Evolutionary conservation across 441 rosid species (phyloP).

Genomic region (Populus trichocarpa): DNA sequence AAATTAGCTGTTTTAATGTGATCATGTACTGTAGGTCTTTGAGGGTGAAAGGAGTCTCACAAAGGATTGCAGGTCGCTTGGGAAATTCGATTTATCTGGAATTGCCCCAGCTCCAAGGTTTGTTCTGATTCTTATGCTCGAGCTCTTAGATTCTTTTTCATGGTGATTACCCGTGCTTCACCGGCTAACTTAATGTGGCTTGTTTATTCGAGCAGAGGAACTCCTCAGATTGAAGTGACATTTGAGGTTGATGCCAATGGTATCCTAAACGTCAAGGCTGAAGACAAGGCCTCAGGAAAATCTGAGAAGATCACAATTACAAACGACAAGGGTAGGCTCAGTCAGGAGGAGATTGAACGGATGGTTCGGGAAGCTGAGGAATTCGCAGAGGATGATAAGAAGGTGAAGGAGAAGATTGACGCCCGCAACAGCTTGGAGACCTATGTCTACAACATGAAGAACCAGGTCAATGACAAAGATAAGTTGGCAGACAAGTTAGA

Average conservation of each 20-base stretch:
- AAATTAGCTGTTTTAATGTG: no score
- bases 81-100: constrained; percentile 75
- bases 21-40: constrained; percentile 17
- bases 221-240: constrained; percentile 63
- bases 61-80: constrained; percentile 76
- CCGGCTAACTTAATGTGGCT: no score
- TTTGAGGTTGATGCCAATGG: constrained; percentile 92
- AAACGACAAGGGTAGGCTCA: constrained; percentile 81
- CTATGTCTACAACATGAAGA: constrained; percentile 82
- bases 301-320: constrained; percentile 87
- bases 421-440: constrained; percentile 77
- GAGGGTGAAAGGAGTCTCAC: constrained; percentile 94
- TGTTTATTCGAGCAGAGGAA: no score
- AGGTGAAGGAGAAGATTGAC: constrained; percentile 73
- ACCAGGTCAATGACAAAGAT: constrained; percentile 76
- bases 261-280: constrained; percentile 76
- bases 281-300: constrained; percentile 76
- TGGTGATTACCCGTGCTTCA: no score
- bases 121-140: no score
- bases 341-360: constrained; percentile 85
- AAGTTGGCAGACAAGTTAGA: constrained; percentile 79
- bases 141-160: no score
- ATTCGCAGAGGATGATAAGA: constrained; percentile 89
- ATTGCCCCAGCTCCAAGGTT: constrained; percentile 63
- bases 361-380: constrained; percentile 88